Evolutionary conservation across 2,329 filamentous ascomycete species (phyloP), one percentile per base, ranked within the genome.

Genomic region (Penicillium sp.): DNA sequence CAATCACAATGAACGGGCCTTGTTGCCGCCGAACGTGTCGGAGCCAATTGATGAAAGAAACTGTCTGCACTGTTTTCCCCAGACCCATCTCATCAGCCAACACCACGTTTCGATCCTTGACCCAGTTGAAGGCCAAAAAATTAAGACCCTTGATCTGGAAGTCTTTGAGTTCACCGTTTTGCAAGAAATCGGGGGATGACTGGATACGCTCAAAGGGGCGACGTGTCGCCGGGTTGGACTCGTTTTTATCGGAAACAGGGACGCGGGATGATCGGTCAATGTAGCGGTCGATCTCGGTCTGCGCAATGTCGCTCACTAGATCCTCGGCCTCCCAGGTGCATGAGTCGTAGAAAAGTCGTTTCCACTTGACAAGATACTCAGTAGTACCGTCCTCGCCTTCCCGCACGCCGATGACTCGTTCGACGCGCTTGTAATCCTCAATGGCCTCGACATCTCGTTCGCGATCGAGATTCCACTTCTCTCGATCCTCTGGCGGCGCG

Each of bases 61-160:
- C 90, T 0, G 91, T 96, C 71, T 98, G 93, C 0, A 98, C 93
- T 0, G 93, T 98, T 73, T 98, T 98, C 27, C 93, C 93, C 11
- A 98, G 78, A 60, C 93, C 93, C 93, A 98, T 98, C 71, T 98
- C 93, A 66, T 98, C 93, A 42, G 93, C 93, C 45, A 98, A 79
- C 60, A 98, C 96, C 63, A 97, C 93, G 60, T 97, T 98, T 68
- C 93, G 93, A 47, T 83, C 84, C 62, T 86, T 85, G 45, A 87
- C 88, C 94, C 94, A 98, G 70, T 97, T 95, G 70, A 95, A 89
- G 39, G 88, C 88, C 53, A 98, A 76, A 69, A 96, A 98, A 73
- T 97, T 97, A 51, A 98, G 76, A 28, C 94, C 93, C 56, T 86
- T 88, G 60, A 97, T 79, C 70, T 98, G 94, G 66, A 98, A 98